A percentile compares a stretch with the other conserved stretches of the same genome.
phyloP scores from a whole-genome alignment of 2,329 filamentous ascomycete genomes.

The Sarocladium oryzae region DNA sequence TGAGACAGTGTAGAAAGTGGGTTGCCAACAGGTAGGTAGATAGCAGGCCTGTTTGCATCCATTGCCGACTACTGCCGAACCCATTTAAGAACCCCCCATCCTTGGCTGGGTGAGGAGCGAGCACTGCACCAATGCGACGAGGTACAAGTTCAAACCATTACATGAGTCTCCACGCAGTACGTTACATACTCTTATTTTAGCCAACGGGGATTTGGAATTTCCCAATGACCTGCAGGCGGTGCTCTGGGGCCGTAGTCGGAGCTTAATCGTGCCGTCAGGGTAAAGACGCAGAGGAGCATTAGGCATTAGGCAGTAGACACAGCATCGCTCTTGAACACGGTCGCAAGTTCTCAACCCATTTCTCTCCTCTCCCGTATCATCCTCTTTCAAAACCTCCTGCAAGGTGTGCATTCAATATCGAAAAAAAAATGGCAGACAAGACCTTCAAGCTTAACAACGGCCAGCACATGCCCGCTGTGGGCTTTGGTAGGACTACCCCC shows the following conservation, averaged over 20 bases:
- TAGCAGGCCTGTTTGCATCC: too few species aligned
- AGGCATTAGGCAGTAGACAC: too few species aligned
- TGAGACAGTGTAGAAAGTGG: background rate
- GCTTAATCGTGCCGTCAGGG: too few species aligned
- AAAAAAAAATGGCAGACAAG: conserved; percentile 46
- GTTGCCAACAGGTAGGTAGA: background rate
- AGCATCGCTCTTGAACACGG: too few species aligned
- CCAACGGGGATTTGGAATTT: too few species aligned
- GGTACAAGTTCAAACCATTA: background rate
- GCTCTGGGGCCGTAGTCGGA: too few species aligned
- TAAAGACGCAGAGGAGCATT: too few species aligned
- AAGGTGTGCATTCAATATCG: too few species aligned
- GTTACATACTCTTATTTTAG: background rate
- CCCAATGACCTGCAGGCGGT: too few species aligned
- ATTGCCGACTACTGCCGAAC: conserved; percentile 4
- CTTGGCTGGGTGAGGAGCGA: background rate
- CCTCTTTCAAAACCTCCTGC: too few species aligned
- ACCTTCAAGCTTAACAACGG: conserved; percentile 61
- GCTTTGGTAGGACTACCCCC: conserved; percentile 43
- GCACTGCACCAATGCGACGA: background rate
- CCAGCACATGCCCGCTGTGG: conserved; percentile 55
- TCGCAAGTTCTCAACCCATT: too few species aligned
- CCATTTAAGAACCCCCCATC: background rate
- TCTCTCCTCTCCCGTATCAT: too few species aligned
- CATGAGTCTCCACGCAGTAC: background rate